Evolutionary conservation across 495 filamentous ascomycete species (phyloP).

Genomic region (Sordaria brevicollis): DNA sequence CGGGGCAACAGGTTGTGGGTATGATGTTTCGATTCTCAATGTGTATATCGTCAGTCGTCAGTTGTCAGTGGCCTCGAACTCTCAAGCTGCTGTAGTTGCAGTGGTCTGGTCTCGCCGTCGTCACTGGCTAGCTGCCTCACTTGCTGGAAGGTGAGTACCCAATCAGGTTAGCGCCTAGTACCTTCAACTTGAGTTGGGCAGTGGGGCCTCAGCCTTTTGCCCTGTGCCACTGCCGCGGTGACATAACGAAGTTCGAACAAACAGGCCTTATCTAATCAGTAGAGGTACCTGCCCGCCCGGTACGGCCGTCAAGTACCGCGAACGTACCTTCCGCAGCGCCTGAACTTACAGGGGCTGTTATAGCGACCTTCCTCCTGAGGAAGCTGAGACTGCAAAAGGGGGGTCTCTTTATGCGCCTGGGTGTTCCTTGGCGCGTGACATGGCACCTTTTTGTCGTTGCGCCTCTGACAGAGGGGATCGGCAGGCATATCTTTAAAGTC

Average conservation of each 20-base stretch:
- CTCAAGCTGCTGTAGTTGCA: neutral
- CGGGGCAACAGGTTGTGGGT: neutral
- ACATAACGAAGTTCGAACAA: too few relatives aligned
- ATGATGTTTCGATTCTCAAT: slow-evolving; percentile 3
- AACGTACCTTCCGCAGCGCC: neutral
- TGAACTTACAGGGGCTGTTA: neutral
- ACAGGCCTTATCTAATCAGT: neutral
- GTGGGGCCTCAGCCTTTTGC: neutral
- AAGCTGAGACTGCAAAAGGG: neutral
- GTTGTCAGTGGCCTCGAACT: neutral
- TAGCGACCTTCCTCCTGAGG: neutral
- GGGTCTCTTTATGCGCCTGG: neutral
- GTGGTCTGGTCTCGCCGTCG: slow-evolving; percentile 13
- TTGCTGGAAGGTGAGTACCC: slow-evolving; percentile 17
- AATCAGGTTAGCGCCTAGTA: slow-evolving; percentile 14
- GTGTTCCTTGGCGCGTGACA: slow-evolving; percentile 2
- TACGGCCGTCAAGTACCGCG: neutral
- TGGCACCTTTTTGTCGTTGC: neutral
- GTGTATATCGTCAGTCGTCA: neutral
- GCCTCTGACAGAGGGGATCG: neutral
- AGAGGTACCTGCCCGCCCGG: neutral
- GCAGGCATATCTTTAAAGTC: neutral
- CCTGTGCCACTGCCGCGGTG: neutral
- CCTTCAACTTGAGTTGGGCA: neutral
- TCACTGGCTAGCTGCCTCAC: slow-evolving; percentile 26